A percentile compares a stretch with the other conserved stretches of the same genome.
These are phyloP conservation scores for Lepidium didymum DNA, from an alignment of 345 rosid species.

Conservation along the genomic window DNA sequence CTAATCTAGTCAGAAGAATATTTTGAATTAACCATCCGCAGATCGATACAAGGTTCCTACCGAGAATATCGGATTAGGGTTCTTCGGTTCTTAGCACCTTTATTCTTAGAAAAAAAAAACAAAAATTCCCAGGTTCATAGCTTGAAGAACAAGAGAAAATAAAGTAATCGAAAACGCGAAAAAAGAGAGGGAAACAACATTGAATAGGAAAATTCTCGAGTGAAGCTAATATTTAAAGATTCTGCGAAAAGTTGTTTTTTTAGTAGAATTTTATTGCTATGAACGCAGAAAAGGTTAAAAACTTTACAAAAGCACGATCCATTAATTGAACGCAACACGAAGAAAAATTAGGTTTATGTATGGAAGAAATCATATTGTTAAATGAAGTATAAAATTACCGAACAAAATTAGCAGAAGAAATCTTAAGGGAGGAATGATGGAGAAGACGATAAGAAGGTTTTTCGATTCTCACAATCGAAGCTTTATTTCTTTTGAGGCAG, in stretches of 20 bases:
- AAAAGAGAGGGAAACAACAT: neutral
- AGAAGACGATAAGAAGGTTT: conserved; percentile 19
- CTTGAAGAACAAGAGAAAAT: conserved; percentile 1
- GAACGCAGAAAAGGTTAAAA: conserved; percentile 22
- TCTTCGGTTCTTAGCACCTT: neutral
- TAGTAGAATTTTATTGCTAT: neutral
- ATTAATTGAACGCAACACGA: neutral
- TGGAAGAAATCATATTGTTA: neutral
- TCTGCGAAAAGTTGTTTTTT: neutral
- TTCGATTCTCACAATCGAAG: conserved; percentile 11
- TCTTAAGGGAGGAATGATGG: neutral
- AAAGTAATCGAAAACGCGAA: neutral
- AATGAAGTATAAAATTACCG: conserved; percentile 3
- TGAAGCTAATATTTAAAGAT: neutral
- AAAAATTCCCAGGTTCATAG: neutral
- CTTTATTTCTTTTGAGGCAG: neutral
- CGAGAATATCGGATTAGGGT: neutral
- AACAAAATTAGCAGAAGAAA: neutral
- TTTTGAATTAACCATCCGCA: neutral
- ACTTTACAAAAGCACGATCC: conserved; percentile 12
- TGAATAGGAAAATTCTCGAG: neutral
- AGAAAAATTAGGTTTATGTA: neutral
- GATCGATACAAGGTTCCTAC: neutral
- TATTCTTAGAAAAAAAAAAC: neutral
- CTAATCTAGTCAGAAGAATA: neutral